Conservation (phyloP, 108 stramenopile genomes). For the Chaetoceros tenuissimus region DNA sequence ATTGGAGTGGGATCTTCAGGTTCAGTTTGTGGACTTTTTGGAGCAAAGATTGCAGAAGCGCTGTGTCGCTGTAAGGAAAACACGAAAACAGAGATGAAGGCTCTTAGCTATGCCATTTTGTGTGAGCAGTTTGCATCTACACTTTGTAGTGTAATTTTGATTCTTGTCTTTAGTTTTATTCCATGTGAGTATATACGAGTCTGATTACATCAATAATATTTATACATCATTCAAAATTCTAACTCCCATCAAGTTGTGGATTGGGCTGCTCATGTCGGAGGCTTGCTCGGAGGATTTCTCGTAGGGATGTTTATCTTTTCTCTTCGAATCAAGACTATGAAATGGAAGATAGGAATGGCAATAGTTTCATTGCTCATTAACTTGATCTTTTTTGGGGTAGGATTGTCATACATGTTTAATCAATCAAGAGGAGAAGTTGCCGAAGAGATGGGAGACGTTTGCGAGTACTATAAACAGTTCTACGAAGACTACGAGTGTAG, state of each 20-base stretch:
- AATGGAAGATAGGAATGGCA: conserved; percentile 19
- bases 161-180: conserved; percentile 24
- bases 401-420: conserved; percentile 26
- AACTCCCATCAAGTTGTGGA: conserved; percentile 14
- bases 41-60: conserved; percentile 46
- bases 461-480: conserved; percentile 71
- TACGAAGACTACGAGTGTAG: conserved; percentile 68
- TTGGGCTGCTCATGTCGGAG: conserved; percentile 49
- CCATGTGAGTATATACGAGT: conserved; percentile 12
- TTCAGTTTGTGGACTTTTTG: conserved; percentile 50
- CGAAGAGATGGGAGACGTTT: conserved; percentile 54
- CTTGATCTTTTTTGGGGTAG: conserved; percentile 18
- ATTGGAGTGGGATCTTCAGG: conserved; percentile 44
- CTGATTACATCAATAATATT: background rate
- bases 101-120: conserved; percentile 5
- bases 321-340: conserved; percentile 17
- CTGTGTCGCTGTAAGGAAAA: conserved; percentile 18
- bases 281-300: conserved; percentile 31
- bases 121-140: conserved; percentile 27
- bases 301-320: conserved; percentile 32
- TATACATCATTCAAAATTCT: conserved; percentile 10
- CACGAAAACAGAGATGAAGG: background rate
- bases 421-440: conserved; percentile 39
- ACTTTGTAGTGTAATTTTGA: conserved; percentile 20
- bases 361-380: conserved; percentile 21